A percentile compares a stretch with the other conserved stretches of the same genome.
phyloP scores from a whole-genome alignment of 352 stramenopile species.

The Globisporangium okanoganense region DNA sequence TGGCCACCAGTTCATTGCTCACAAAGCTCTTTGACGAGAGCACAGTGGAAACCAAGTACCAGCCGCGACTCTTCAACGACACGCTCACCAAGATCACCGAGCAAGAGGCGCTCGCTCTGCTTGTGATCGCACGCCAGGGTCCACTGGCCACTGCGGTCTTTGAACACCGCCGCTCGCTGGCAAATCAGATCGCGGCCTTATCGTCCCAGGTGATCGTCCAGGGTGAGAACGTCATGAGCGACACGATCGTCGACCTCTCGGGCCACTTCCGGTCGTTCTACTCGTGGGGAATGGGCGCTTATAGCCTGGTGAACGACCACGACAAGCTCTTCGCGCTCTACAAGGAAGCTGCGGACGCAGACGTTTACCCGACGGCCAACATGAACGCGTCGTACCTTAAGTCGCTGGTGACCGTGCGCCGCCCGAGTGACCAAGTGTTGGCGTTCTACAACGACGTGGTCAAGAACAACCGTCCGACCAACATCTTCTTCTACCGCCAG shows the following conservation, averaged over 20 bases:
- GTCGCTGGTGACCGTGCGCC: conserved; percentile 31
- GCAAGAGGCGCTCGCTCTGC: conserved; percentile 51
- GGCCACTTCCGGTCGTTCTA: conserved; percentile 60
- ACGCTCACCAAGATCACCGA: conserved; percentile 57
- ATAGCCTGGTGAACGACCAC: conserved; percentile 22
- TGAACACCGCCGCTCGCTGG: conserved; percentile 44
- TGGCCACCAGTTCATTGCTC: neutral
- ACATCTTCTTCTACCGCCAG: conserved; percentile 62
- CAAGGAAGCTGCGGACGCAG: conserved; percentile 29
- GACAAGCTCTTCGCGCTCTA: conserved; percentile 45
- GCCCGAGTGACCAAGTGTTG: conserved; percentile 33
- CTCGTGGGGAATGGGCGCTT: conserved; percentile 58
- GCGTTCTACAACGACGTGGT: conserved; percentile 43
- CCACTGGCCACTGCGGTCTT: conserved; percentile 42
- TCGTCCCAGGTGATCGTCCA: conserved; percentile 16
- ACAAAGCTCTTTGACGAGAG: conserved; percentile 14
- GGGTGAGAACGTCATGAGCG: conserved; percentile 32
- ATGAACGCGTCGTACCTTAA: conserved; percentile 62
- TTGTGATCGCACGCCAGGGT: conserved; percentile 32
- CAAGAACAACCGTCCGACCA: conserved; percentile 35
- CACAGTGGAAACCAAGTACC: conserved; percentile 37
- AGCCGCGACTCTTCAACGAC: conserved; percentile 55
- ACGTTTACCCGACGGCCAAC: conserved; percentile 54
- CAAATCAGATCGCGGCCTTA: conserved; percentile 22
- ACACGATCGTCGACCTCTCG: conserved; percentile 31